These are phyloP conservation scores for Eragrostis curvula DNA, from an alignment of 176 grass and related monocot species.

Conservation along the genomic window DNA sequence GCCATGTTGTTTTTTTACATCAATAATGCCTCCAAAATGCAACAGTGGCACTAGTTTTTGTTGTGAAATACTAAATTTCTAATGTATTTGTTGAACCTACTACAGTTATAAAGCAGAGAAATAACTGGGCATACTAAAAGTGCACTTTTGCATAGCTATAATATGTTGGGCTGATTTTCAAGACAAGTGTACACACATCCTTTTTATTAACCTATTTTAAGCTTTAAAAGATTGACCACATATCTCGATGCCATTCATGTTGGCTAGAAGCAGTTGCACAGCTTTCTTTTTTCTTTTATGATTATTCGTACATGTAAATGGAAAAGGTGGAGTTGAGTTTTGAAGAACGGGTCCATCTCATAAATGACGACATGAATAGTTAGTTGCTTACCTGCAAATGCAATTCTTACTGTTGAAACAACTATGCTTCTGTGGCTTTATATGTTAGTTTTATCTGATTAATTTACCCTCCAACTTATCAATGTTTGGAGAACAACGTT, in stretches of 20 bases:
- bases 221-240: background rate
- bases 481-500: background rate
- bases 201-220: background rate
- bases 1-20: background rate
- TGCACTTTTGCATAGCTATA: background rate
- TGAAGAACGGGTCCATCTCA: background rate
- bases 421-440: background rate
- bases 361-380: background rate
- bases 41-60: background rate
- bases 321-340: background rate
- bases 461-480: background rate
- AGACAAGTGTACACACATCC: background rate
- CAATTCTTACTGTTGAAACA: background rate
- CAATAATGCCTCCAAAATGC: background rate
- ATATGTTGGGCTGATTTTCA: background rate
- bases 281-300: background rate
- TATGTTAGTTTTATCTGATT: slow-evolving; percentile 10
- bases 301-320: background rate
- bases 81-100: background rate
- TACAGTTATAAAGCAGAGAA: background rate
- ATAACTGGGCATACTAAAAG: background rate
- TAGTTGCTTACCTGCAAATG: background rate
- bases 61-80: background rate
- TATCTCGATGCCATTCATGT: background rate
- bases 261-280: background rate